A percentile compares a stretch with the other conserved stretches of the same genome.
Conservation (phyloP, 345 rosid genomes). For the Xanthoceras sorbifolium region DNA sequence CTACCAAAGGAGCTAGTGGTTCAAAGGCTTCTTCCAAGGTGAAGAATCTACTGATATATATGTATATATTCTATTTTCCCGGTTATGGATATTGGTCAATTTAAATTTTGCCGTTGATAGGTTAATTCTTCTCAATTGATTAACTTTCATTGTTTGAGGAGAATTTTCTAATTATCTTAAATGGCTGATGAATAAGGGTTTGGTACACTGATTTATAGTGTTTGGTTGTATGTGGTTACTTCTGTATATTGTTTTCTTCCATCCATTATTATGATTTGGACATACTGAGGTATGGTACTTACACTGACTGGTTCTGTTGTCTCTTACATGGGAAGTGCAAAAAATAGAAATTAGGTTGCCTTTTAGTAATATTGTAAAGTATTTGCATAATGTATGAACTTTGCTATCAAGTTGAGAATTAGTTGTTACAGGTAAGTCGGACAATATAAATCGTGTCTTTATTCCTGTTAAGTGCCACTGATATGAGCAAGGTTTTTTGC, state of each 20-base stretch:
- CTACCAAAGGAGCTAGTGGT: conserved; percentile 67
- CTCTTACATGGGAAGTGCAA: not conserved
- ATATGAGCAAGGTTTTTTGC: not conserved
- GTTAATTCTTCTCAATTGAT: not conserved
- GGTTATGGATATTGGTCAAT: not conserved
- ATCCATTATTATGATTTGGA: not conserved
- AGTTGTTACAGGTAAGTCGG: not conserved
- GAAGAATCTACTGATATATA: conserved; percentile 25
- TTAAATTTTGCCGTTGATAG: not conserved
- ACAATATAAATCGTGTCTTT: not conserved
- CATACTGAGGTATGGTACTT: not conserved
- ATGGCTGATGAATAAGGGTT: too few species aligned
- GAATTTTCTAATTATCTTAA: not conserved
- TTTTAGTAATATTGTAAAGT: not conserved
- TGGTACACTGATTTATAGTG: not conserved
- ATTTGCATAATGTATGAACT: not conserved
- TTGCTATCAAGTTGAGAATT: not conserved
- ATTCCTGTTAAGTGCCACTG: not conserved
- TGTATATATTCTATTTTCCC: not conserved
- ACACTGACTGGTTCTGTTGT: not conserved
- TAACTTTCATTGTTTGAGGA: not conserved
- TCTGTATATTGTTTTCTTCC: not conserved
- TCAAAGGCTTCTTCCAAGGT: conserved; percentile 89
- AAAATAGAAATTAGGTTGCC: not conserved
- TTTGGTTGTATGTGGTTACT: not conserved